Percentiles rank a stretch among this genome's conserved stretches.
phyloP scores from a whole-genome alignment of 2,329 filamentous ascomycete genomes.

The Claviceps pusilla region DNA sequence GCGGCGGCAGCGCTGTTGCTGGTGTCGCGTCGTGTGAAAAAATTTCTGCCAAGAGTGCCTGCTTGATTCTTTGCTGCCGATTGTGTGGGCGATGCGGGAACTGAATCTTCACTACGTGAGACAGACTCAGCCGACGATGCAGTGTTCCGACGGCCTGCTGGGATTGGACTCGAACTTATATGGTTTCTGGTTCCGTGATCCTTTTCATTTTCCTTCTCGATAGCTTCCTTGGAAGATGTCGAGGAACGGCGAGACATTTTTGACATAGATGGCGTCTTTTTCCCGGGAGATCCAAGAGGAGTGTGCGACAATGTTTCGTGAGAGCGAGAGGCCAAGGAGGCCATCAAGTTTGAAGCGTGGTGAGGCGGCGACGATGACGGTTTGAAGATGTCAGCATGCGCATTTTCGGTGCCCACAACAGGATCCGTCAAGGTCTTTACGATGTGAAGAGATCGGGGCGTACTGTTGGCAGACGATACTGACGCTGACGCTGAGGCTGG shows the following conservation, averaged over 20 bases:
- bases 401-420: slow-evolving; percentile 50
- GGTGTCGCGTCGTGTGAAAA: slow-evolving; percentile 26
- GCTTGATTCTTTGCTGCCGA: slow-evolving; percentile 24
- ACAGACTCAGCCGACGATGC: slow-evolving; percentile 22
- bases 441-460: slow-evolving; percentile 21
- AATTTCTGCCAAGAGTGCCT: slow-evolving; percentile 22
- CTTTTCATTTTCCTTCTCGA: slow-evolving; percentile 24
- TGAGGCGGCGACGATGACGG: slow-evolving; percentile 41
- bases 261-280: slow-evolving; percentile 20
- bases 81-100: slow-evolving; percentile 15
- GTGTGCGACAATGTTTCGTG: slow-evolving; percentile 37
- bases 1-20: slow-evolving; percentile 18
- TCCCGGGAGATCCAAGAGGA: slow-evolving; percentile 20
- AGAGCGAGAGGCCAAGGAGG: slow-evolving; percentile 49
- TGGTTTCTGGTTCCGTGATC: slow-evolving; percentile 18
- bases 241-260: slow-evolving; percentile 34
- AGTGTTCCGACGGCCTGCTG: slow-evolving; percentile 21
- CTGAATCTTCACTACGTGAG: slow-evolving; percentile 9
- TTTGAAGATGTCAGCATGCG: slow-evolving; percentile 50
- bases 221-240: slow-evolving; percentile 30
- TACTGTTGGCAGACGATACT: slow-evolving; percentile 18
- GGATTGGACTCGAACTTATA: slow-evolving; percentile 13
- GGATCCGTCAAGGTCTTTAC: slow-evolving; percentile 41
- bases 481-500: slow-evolving; percentile 11
- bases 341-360: slow-evolving; percentile 50